Percentiles rank a stretch among this genome's conserved stretches.
These are phyloP conservation scores for Mycosarcoma mackinlayi DNA, from an alignment of 1,284 basidiomycete genomes.

Conservation along the genomic window DNA sequence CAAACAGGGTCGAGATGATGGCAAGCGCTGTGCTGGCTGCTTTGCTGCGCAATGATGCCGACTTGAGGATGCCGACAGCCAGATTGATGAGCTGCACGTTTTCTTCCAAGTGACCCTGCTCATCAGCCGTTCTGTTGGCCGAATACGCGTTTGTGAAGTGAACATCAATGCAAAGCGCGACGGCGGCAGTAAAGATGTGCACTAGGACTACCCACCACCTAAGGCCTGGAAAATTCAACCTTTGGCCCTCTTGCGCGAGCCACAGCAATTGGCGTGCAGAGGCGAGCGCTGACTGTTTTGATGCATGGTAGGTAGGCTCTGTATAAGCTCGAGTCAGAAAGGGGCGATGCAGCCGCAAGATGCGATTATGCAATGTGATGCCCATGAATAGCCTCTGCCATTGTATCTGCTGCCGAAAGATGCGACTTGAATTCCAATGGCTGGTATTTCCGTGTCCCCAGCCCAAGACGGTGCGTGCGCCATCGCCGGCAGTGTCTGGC, in stretches of 20 bases:
- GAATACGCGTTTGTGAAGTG: slow-evolving; percentile 2
- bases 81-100: slow-evolving; percentile 2
- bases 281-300: slow-evolving; percentile 1
- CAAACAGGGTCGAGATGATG: slow-evolving; percentile 2
- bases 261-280: slow-evolving; percentile 6
- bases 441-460: slow-evolving; percentile 1
- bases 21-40: slow-evolving; percentile 4
- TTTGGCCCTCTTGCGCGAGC: neutral
- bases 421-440: neutral
- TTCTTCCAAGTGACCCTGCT: neutral
- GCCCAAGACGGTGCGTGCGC: neutral
- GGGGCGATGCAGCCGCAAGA: slow-evolving; percentile 3
- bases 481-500: neutral
- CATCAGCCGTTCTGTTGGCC: neutral
- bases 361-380: slow-evolving; percentile 6
- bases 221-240: neutral
- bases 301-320: neutral
- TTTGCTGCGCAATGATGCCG: neutral
- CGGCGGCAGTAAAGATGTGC: slow-evolving; percentile 2
- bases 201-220: slow-evolving; percentile 5
- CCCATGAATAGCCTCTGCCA: slow-evolving; percentile 4
- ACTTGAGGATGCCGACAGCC: neutral
- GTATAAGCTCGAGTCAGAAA: slow-evolving; percentile 2
- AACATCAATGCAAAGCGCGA: slow-evolving; percentile 5
- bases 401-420: slow-evolving; percentile 3